phyloP scores from a whole-genome alignment of 768 basidiomycete genomes.

The Leccinum rimulosum region DNA sequence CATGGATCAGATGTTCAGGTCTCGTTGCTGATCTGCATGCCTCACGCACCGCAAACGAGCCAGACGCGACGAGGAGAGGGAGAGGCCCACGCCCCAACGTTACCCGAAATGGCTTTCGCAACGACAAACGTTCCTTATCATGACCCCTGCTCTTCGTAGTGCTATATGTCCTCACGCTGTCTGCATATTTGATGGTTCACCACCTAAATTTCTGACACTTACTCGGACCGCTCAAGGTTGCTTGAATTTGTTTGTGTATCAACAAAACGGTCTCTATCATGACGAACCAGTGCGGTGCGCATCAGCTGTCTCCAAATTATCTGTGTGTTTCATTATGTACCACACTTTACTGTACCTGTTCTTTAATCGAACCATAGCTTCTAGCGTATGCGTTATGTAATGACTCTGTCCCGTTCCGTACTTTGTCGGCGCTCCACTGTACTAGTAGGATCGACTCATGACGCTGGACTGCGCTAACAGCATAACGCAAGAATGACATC shows the following conservation, averaged over 20 bases:
- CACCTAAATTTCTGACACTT: background rate
- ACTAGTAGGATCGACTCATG: no score
- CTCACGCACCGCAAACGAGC: constrained; percentile 10
- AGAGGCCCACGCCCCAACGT: background rate
- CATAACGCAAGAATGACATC: background rate
- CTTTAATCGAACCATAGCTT: background rate
- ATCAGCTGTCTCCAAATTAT: background rate
- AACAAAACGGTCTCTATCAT: background rate
- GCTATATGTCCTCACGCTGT: constrained; percentile 3
- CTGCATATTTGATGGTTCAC: constrained; percentile 11
- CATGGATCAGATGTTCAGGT: constrained; percentile 26
- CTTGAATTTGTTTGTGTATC: background rate
- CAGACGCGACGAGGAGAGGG: background rate
- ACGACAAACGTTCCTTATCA: constrained; percentile 22
- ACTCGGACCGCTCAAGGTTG: background rate
- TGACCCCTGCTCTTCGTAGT: constrained; percentile 12
- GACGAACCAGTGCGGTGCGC: background rate
- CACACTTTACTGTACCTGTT: background rate
- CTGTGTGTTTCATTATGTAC: background rate
- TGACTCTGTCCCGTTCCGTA: no score
- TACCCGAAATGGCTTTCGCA: constrained; percentile 28
- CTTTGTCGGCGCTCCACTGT: no score
- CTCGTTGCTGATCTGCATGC: constrained; percentile 30
- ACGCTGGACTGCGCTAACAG: background rate
- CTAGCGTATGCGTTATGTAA: no score